Conservation (phyloP, 2,329 filamentous ascomycete species). For the Zasmidium citrigriseum region DNA sequence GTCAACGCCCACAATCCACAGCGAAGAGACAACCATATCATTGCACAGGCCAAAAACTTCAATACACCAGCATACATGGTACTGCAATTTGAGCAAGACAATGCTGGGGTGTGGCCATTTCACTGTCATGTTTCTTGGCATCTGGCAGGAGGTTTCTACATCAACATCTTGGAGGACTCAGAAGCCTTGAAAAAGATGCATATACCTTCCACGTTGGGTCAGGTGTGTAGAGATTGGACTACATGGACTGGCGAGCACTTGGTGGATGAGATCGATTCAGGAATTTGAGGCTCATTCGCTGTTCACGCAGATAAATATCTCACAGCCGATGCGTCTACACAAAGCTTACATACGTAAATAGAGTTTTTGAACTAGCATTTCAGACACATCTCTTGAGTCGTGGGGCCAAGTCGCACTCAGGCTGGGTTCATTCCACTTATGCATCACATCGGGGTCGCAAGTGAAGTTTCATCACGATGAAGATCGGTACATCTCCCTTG, state of each 20-base stretch:
- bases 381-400: too few species aligned
- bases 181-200: constrained; percentile 41
- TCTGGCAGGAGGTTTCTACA: constrained; percentile 43
- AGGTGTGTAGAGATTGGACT: constrained; percentile 49
- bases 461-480: too few species aligned
- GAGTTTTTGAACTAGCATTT: too few species aligned
- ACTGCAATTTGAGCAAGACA: constrained; percentile 41
- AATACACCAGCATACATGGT: constrained; percentile 32
- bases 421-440: too few species aligned
- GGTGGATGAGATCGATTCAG: constrained; percentile 52
- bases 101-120: constrained; percentile 45
- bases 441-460: too few species aligned
- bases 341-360: too few species aligned
- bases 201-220: constrained; percentile 51
- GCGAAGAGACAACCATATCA: constrained; percentile 53
- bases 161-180: constrained; percentile 44
- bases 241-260: constrained; percentile 52
- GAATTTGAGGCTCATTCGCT: too few species aligned
- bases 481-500: too few species aligned
- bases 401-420: too few species aligned
- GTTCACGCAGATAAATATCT: too few species aligned
- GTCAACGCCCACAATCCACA: constrained; percentile 50
- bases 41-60: constrained; percentile 35
- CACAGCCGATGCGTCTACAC: too few species aligned
- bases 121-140: constrained; percentile 55